A percentile compares a stretch with the other conserved stretches of the same genome.
phyloP scores from a whole-genome alignment of 2,329 filamentous ascomycete genomes.

The Phaeophleospora eucalypticola region DNA sequence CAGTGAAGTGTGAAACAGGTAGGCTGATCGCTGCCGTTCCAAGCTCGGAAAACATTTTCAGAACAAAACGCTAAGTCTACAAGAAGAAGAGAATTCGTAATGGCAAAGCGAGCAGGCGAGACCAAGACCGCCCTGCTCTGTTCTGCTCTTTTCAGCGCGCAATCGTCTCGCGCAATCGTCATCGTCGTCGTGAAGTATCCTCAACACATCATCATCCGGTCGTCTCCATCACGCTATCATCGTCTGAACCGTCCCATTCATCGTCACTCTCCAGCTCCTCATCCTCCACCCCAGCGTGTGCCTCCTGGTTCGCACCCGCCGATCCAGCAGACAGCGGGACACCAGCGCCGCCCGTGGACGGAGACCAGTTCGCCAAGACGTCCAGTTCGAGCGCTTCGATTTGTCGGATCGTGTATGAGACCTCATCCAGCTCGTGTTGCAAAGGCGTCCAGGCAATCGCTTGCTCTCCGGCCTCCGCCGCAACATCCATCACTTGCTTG shows the following conservation, averaged over 20 bases:
- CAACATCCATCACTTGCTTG: neutral
- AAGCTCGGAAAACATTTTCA: too few species aligned
- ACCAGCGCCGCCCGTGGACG: too few species aligned
- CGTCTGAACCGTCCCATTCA: conserved; percentile 2
- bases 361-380: neutral
- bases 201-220: neutral
- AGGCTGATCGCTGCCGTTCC: too few species aligned
- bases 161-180: neutral
- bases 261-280: conserved; percentile 1
- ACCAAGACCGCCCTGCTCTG: too few species aligned
- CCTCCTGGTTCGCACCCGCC: neutral
- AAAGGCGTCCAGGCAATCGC: neutral
- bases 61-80: too few species aligned
- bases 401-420: neutral
- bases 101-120: too few species aligned
- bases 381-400: conserved; percentile 1
- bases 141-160: neutral
- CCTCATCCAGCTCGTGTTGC: conserved; percentile 1
- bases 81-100: too few species aligned
- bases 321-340: too few species aligned
- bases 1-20: too few species aligned
- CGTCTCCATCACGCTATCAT: neutral
- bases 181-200: neutral
- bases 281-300: neutral
- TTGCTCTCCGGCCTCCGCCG: neutral